Percentiles rank a stretch among this genome's conserved stretches.
These are phyloP conservation scores for Abelmoschus esculentus DNA, from an alignment of 345 rosid genomes.

Conservation along the genomic window DNA sequence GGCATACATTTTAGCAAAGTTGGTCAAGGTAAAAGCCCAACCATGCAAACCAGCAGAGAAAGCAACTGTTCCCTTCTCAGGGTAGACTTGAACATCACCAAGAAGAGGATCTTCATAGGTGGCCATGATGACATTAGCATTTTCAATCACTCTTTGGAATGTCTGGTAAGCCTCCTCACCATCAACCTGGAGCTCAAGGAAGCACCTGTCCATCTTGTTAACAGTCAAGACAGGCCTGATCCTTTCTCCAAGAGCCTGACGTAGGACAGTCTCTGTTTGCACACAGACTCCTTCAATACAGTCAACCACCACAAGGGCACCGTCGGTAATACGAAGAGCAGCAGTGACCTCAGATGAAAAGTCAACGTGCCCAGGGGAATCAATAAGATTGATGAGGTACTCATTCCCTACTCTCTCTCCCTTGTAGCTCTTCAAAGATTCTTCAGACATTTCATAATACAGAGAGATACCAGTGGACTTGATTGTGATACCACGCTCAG, in stretches of 20 bases:
- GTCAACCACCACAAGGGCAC: constrained; percentile 56
- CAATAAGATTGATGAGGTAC: constrained; percentile 69
- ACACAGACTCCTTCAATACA: constrained; percentile 70
- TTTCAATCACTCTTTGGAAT: constrained; percentile 62
- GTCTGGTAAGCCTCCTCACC: constrained; percentile 81
- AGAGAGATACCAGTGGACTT: constrained; percentile 61
- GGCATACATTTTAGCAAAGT: constrained; percentile 55
- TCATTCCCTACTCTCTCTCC: constrained; percentile 54
- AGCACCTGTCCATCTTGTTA: constrained; percentile 82
- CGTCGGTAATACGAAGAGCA: constrained; percentile 67
- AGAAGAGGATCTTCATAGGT: constrained; percentile 76
- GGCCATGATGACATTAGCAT: constrained; percentile 77
- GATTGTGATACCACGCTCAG: constrained; percentile 78
- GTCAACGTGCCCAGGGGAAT: constrained; percentile 73
- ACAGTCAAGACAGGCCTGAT: constrained; percentile 72
- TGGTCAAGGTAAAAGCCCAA: constrained; percentile 67
- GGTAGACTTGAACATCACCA: constrained; percentile 66
- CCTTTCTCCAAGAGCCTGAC: constrained; percentile 57
- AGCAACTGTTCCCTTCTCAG: constrained; percentile 80
- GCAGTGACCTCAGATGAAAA: constrained; percentile 81
- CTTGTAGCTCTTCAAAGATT: constrained; percentile 33
- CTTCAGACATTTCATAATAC: constrained; percentile 39
- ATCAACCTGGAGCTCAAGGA: constrained; percentile 78
- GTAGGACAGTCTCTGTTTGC: constrained; percentile 52
- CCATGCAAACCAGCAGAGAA: constrained; percentile 82